These are phyloP conservation scores for Paramecium bursaria DNA, from an alignment of 73 alveolate species.

Conservation along the genomic window DNA sequence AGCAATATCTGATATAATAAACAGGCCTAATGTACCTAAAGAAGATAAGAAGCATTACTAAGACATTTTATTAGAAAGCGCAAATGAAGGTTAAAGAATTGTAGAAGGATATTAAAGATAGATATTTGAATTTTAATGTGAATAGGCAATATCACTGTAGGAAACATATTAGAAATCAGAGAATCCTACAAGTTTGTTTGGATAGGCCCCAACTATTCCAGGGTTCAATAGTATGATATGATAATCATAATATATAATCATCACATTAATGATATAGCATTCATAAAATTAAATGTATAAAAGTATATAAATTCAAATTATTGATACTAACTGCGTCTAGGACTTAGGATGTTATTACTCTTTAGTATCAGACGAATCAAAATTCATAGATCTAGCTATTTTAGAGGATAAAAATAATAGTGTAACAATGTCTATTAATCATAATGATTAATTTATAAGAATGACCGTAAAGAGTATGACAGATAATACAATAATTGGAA, in stretches of 20 bases:
- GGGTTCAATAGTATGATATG: no score
- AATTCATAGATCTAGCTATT: slow-evolving; percentile 34
- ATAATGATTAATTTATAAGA: not conserved
- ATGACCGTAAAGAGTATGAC: slow-evolving; percentile 36
- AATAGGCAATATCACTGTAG: slow-evolving; percentile 17
- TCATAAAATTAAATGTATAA: no score
- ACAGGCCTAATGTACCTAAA: slow-evolving; percentile 51
- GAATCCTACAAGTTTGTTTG: slow-evolving; percentile 28
- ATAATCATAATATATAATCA: no score
- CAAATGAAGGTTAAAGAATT: slow-evolving; percentile 45
- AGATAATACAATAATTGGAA: slow-evolving; percentile 48
- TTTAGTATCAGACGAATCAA: slow-evolving; percentile 11
- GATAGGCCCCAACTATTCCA: slow-evolving; percentile 60
- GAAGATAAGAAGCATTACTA: slow-evolving; percentile 52
- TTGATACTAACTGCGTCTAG: not conserved
- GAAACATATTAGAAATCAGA: slow-evolving; percentile 51
- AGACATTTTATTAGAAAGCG: slow-evolving; percentile 46
- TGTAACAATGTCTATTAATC: slow-evolving; percentile 1
- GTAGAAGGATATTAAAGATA: slow-evolving; percentile 58
- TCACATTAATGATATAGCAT: no score
- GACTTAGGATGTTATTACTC: slow-evolving; percentile 61
- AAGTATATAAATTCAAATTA: no score
- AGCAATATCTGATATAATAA: slow-evolving; percentile 22
- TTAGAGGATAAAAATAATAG: slow-evolving; percentile 35
- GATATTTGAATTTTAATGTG: slow-evolving; percentile 58